Percentiles rank a stretch among this genome's conserved stretches.
Evolutionary conservation across 768 basidiomycete species (phyloP).

Genomic region (Suillus discolor): DNA sequence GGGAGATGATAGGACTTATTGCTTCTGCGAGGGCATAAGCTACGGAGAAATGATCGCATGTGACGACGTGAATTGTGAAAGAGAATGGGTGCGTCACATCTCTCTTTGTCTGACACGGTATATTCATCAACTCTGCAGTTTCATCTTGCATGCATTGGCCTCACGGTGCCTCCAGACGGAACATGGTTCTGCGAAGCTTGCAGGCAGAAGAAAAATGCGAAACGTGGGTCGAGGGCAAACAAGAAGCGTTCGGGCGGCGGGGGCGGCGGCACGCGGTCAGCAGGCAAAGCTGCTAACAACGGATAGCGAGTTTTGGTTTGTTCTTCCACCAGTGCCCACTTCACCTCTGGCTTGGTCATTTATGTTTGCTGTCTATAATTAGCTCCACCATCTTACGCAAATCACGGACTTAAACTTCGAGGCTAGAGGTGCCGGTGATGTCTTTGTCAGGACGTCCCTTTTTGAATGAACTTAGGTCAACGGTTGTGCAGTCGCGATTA

Average conservation of each 20-base stretch:
- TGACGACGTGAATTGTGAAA: constrained; percentile 76
- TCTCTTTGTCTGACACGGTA: constrained; percentile 13
- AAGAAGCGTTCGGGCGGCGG: constrained; percentile 46
- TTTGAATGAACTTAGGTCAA: not conserved
- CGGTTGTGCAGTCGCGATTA: not conserved
- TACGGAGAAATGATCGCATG: constrained; percentile 97
- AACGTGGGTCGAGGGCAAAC: constrained; percentile 53
- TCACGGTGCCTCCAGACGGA: constrained; percentile 66
- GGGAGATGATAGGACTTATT: constrained; percentile 69
- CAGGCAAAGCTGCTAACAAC: constrained; percentile 31
- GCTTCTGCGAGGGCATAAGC: constrained; percentile 81
- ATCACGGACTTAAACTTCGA: not conserved
- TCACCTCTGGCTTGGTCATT: constrained; percentile 1
- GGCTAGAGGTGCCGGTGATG: not conserved
- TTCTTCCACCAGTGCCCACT: not conserved
- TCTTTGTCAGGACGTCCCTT: not conserved
- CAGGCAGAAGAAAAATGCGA: constrained; percentile 50
- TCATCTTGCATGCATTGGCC: constrained; percentile 75
- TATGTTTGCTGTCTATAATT: constrained; percentile 5
- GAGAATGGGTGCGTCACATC: constrained; percentile 78
- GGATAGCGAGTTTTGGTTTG: constrained; percentile 22
- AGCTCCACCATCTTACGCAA: not conserved
- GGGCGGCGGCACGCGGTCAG: constrained; percentile 28
- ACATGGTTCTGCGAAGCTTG: constrained; percentile 79
- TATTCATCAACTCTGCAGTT: constrained; percentile 50